Percentiles rank a stretch among this genome's conserved stretches.
Conservation (phyloP, 2,329 filamentous ascomycete species). For the Fusarium penzigii region DNA sequence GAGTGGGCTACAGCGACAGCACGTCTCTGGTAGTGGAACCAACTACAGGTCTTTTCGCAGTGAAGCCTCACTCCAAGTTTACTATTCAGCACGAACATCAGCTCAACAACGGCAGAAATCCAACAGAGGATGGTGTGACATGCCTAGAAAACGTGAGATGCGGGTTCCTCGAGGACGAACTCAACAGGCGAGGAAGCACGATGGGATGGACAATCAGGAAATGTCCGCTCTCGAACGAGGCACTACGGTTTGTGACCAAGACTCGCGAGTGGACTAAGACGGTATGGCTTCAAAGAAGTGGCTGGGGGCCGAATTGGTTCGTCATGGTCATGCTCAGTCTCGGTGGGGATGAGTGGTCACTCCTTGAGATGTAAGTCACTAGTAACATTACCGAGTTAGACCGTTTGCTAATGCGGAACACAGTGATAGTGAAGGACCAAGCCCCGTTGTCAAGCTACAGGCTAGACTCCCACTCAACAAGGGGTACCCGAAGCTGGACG, state of each 20-base stretch:
- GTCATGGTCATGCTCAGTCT: conserved; percentile 70
- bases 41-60: conserved; percentile 72
- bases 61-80: conserved; percentile 64
- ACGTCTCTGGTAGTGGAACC: conserved; percentile 71
- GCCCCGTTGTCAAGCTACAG: conserved; percentile 33
- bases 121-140: conserved; percentile 56
- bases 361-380: conserved; percentile 60
- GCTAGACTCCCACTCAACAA: conserved; percentile 46
- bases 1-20: conserved; percentile 64
- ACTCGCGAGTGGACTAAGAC: conserved; percentile 63
- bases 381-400: background rate
- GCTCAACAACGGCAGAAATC: conserved; percentile 62
- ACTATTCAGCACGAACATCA: conserved; percentile 61
- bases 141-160: conserved; percentile 65
- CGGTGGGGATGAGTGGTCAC: conserved; percentile 77
- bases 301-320: conserved; percentile 75
- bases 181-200: conserved; percentile 60
- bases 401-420: conserved; percentile 14
- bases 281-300: conserved; percentile 68
- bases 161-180: conserved; percentile 59
- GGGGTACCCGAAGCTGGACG: conserved; percentile 46
- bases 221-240: conserved; percentile 51
- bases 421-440: conserved; percentile 30
- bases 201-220: conserved; percentile 63
- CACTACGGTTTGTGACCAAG: conserved; percentile 61